phyloP scores from a whole-genome alignment of 73 alveolate genomes.

The Paramecium primaurelia region DNA sequence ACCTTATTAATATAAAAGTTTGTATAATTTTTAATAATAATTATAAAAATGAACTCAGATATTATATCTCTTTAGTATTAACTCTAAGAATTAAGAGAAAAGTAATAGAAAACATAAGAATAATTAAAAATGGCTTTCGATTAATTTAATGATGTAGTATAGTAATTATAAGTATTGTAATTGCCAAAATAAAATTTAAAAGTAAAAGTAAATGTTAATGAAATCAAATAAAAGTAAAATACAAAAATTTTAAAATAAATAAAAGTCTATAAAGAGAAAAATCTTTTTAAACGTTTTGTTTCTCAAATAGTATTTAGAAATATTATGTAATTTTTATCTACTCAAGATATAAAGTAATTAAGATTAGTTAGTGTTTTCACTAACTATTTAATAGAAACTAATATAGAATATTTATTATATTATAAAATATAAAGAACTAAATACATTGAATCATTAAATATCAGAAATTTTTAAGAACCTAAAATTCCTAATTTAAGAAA shows the following conservation, averaged over 20 bases:
- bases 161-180: neutral
- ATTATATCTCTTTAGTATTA: neutral
- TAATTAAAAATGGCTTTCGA: neutral
- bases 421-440: neutral
- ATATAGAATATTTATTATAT: neutral
- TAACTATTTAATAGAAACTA: neutral
- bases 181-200: neutral
- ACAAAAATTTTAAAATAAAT: neutral
- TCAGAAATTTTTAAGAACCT: neutral
- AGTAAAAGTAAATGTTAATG: neutral
- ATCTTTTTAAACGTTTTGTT: neutral
- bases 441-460: neutral
- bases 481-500: neutral
- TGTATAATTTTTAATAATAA: neutral
- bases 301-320: neutral
- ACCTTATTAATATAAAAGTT: neutral
- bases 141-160: neutral
- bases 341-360: neutral
- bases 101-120: neutral
- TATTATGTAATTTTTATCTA: neutral
- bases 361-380: neutral
- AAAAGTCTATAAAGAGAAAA: neutral
- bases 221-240: neutral
- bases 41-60: neutral
- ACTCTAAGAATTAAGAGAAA: neutral